Conservation (phyloP, 1,139 yeast species). For the Yamadazyma taylorii region DNA sequence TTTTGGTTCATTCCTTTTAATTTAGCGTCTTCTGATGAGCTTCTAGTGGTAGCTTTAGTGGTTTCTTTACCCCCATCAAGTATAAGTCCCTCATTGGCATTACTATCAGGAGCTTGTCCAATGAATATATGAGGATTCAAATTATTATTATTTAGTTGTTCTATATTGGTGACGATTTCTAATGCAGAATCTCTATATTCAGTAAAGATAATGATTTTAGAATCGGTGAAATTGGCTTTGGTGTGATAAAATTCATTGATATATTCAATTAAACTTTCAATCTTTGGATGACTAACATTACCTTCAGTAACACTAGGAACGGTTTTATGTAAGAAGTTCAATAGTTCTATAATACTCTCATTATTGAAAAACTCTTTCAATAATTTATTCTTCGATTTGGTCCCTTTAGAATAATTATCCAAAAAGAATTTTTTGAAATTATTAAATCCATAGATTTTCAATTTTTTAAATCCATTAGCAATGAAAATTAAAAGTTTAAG, state of each 20-base stretch:
- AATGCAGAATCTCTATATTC: constrained; percentile 88
- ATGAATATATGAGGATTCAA: constrained; percentile 84
- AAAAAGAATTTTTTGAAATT: constrained; percentile 75
- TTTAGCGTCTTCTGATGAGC: constrained; percentile 57
- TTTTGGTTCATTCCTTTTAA: constrained; percentile 68
- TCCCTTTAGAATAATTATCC: constrained; percentile 48
- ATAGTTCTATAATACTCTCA: constrained; percentile 36
- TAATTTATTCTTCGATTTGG: constrained; percentile 55
- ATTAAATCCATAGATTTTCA: constrained; percentile 78
- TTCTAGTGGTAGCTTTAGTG: constrained; percentile 15
- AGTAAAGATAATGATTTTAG: constrained; percentile 83
- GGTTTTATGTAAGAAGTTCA: constrained; percentile 30
- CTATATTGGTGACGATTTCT: constrained; percentile 74
- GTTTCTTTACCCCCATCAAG: constrained; percentile 10
- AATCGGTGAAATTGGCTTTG: constrained; percentile 38
- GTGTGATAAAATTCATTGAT: constrained; percentile 51
- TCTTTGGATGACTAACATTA: constrained; percentile 73
- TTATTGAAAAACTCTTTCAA: constrained; percentile 61
- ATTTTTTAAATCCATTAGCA: constrained; percentile 69
- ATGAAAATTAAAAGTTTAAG: constrained; percentile 65
- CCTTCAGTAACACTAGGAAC: constrained; percentile 44
- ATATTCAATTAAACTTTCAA: constrained; percentile 60
- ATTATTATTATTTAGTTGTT: constrained; percentile 22
- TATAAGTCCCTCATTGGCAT: constrained; percentile 29
- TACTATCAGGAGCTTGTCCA: constrained; percentile 63